Evolutionary conservation across 1,284 basidiomycete genomes (phyloP).

Genomic region (Fomes fomentarius): DNA sequence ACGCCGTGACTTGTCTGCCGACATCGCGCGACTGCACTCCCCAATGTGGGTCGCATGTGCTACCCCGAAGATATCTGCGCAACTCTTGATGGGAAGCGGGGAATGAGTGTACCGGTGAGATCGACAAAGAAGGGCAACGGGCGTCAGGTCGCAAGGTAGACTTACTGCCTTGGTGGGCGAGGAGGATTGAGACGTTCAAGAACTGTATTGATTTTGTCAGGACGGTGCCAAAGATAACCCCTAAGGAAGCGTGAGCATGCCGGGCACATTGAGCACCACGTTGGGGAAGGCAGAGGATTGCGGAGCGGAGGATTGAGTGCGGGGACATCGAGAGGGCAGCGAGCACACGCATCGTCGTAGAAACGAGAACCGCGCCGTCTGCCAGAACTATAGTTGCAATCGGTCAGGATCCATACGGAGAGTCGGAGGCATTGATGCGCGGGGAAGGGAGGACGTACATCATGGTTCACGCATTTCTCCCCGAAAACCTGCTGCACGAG

Average conservation of each 20-base stretch:
- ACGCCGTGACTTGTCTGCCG: too few species aligned
- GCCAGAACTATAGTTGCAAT: slow-evolving; percentile 50
- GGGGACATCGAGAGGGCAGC: neutral
- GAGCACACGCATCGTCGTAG: slow-evolving; percentile 62
- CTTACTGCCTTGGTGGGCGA: slow-evolving; percentile 58
- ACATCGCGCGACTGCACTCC: too few species aligned
- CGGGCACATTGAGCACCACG: too few species aligned
- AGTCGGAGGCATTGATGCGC: neutral
- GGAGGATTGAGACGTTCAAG: slow-evolving; percentile 62
- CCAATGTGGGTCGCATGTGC: too few species aligned
- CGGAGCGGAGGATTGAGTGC: too few species aligned
- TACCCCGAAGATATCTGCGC: too few species aligned
- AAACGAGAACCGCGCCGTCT: slow-evolving; percentile 75
- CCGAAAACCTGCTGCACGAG: slow-evolving; percentile 86
- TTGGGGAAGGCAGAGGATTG: too few species aligned
- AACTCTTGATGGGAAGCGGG: too few species aligned
- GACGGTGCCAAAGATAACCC: slow-evolving; percentile 69
- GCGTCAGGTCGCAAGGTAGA: slow-evolving; percentile 35
- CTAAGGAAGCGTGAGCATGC: too few species aligned
- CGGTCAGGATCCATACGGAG: too few species aligned
- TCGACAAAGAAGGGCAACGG: slow-evolving; percentile 13
- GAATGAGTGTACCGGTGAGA: too few species aligned
- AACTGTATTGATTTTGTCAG: slow-evolving; percentile 74
- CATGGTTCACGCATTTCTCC: slow-evolving; percentile 63
- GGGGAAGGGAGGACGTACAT: slow-evolving; percentile 49